phyloP scores from a whole-genome alignment of 805 yeast genomes.

The Starmerella scarabaei region DNA sequence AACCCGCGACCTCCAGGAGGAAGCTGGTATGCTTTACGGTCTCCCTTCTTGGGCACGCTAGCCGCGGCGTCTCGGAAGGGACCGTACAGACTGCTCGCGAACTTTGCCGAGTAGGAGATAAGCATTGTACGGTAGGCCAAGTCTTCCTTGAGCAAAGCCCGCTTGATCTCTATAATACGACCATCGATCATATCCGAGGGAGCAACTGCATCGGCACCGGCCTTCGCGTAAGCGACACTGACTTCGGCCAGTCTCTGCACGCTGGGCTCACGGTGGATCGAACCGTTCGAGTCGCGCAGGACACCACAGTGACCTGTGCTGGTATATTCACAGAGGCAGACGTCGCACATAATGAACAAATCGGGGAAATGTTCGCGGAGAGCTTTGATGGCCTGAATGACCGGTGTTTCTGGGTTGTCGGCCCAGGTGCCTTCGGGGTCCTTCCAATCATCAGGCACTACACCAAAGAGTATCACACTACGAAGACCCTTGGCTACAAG shows the following conservation, averaged over 20 bases:
- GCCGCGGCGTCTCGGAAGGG: conserved; percentile 98
- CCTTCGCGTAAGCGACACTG: conserved; percentile 86
- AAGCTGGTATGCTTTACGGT: conserved; percentile 82
- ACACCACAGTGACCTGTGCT: conserved; percentile 97
- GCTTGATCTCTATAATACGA: conserved; percentile 73
- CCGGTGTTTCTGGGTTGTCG: conserved; percentile 94
- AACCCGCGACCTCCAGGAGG: conserved; percentile 89
- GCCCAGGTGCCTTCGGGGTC: conserved; percentile 80
- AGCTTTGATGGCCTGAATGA: conserved; percentile 60
- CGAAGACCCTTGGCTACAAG: conserved; percentile 70
- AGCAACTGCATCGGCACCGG: conserved; percentile 92
- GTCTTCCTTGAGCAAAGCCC: conserved; percentile 64
- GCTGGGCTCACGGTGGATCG: conserved; percentile 59
- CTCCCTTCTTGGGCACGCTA: conserved; percentile 78
- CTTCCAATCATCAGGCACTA: conserved; percentile 57
- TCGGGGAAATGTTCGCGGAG: conserved; percentile 60
- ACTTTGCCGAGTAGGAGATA: conserved; percentile 90
- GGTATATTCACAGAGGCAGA: conserved; percentile 92
- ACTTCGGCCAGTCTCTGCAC: conserved; percentile 83
- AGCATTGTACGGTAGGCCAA: conserved; percentile 80
- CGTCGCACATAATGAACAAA: conserved; percentile 82
- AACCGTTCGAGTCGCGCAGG: conserved; percentile 66
- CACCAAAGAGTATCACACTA: conserved; percentile 86
- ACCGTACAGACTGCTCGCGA: conserved; percentile 81
- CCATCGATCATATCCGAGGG: conserved; percentile 99